Evolutionary conservation across 106 monocot species (phyloP).

Genomic region (Chionographis japonica): DNA sequence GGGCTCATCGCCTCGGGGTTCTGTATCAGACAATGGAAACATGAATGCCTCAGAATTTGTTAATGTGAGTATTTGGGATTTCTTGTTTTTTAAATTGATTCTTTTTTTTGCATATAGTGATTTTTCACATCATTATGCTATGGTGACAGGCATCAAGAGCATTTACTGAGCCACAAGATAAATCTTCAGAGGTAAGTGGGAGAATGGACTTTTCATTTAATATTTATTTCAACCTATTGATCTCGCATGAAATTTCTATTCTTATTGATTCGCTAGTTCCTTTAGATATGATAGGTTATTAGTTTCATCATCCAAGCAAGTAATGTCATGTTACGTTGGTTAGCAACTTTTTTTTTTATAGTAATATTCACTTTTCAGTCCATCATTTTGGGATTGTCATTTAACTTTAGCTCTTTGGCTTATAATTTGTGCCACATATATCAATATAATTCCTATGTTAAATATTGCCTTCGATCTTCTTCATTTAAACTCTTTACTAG

Average conservation of each 20-base stretch:
- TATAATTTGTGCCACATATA: too few species aligned
- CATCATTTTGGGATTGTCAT: too few species aligned
- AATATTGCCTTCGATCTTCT: too few species aligned
- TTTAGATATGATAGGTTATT: too few species aligned
- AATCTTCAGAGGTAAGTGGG: conserved; percentile 41
- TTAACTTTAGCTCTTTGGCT: too few species aligned
- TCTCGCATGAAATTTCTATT: neutral
- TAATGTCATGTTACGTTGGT: too few species aligned
- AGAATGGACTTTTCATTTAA: neutral
- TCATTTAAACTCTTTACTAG: too few species aligned
- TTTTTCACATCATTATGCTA: neutral
- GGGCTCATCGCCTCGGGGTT: conserved; percentile 42
- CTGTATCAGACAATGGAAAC: conserved; percentile 45
- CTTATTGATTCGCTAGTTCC: too few species aligned
- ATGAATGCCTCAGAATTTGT: conserved; percentile 22
- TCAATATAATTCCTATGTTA: too few species aligned
- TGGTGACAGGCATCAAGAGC: conserved; percentile 24
- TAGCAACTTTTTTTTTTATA: too few species aligned
- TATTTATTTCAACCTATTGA: neutral
- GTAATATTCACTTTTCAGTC: too few species aligned
- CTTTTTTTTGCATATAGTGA: neutral
- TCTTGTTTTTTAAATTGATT: neutral
- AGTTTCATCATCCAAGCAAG: too few species aligned
- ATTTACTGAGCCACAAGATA: conserved; percentile 28
- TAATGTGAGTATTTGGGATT: conserved; percentile 26